phyloP scores from a whole-genome alignment of 2,329 filamentous ascomycete species.

The Pseudogymnoascus sp. region DNA sequence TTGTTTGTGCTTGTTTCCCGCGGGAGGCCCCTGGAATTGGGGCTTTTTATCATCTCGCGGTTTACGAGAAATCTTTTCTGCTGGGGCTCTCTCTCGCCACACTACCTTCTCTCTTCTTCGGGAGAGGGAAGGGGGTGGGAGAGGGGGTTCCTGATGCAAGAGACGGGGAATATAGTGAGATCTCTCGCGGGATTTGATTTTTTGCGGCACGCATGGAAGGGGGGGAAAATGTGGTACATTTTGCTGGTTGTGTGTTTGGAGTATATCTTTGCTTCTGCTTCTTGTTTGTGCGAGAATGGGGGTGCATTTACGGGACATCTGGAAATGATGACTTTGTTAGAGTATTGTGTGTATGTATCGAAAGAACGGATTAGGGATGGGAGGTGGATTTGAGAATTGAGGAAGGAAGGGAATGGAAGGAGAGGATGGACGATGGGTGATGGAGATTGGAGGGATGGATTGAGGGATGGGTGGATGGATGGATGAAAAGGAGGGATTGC shows the following conservation, averaged over 20 bases:
- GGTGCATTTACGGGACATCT: constrained; percentile 5
- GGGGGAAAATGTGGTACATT: background rate
- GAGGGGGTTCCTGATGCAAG: background rate
- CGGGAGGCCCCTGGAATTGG: constrained; percentile 1
- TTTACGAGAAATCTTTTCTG: background rate
- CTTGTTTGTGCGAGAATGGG: background rate
- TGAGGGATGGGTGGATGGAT: background rate
- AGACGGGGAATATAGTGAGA: background rate
- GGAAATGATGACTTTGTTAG: constrained; percentile 7
- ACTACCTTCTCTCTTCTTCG: background rate
- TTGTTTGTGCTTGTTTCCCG: background rate
- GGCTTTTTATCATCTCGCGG: background rate
- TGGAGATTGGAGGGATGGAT: background rate
- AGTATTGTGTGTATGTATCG: constrained; percentile 2
- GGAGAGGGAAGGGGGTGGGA: background rate
- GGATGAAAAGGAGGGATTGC: background rate
- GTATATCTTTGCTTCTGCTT: background rate
- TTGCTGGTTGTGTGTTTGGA: constrained; percentile 7
- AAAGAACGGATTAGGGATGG: background rate
- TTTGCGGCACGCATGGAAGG: background rate
- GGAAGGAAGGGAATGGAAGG: background rate
- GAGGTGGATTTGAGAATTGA: background rate
- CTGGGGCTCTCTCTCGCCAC: background rate
- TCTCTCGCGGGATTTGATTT: background rate
- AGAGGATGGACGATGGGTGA: background rate